Base-by-base conservation (phyloP, 2,329 filamentous ascomycete genomes). In the Coleophoma cylindrospora region DNA sequence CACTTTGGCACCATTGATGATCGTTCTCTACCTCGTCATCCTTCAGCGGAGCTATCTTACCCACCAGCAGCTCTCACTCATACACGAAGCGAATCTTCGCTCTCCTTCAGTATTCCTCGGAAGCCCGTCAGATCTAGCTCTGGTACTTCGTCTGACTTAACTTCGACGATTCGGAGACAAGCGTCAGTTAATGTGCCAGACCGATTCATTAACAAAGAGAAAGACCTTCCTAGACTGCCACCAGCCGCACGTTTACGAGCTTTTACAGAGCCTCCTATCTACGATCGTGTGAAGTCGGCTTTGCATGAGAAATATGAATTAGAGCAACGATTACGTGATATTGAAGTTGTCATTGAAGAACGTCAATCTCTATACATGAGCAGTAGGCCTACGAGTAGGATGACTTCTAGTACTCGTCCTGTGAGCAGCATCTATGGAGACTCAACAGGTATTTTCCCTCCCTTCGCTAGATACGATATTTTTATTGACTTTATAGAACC, bases 261-360 rank as follows among this genome's bases (percentile, higher is more conserved):
- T 2, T 55, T 55, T 40, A 64, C 62, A 1, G 61, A 61, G 22
- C 58, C 62, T n/a, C 59, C 56, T 40, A 49, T 54, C 12, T 64
- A 62, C 47, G 60, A 64, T 41, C 52, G 64, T 43, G 60, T 66
- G 14, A 62, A 62, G 48, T 61, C 58, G 11, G 61, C 61, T 41
- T 43, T 66, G 9, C 57, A 64, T 36, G 64, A 66, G 50, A 64
- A 58, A 68, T 66, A 79, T 48, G 81, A 85, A 60, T 70, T 80
- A 54, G 82, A 86, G 49, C 70, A 68, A 50, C 64, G 83, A 40
- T 74, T 85, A 64, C 74, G 74, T 50, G 74, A 81, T 56, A 83
- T 85, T 48, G 77, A 85, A 47, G 74, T 78, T 46, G 70, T 80
- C 19, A 74, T 83, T 21, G 64, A 65, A 37, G 79, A 83, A 68